Percentiles rank a stretch among this genome's conserved stretches.
phyloP scores from a whole-genome alignment of 768 basidiomycete genomes.

The Macrolepiota albuminosa region DNA sequence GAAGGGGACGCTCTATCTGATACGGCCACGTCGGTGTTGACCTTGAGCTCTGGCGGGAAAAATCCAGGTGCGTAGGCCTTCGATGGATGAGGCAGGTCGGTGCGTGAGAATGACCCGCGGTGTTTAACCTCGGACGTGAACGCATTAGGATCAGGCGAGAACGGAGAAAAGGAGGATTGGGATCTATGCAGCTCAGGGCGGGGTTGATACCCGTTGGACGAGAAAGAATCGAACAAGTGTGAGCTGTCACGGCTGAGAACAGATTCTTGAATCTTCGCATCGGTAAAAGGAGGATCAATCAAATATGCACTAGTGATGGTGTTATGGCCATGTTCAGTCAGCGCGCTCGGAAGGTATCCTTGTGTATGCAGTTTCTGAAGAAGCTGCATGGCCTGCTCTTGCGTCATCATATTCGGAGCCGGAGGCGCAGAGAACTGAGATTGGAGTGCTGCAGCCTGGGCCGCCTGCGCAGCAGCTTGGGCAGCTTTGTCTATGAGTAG shows the following conservation, averaged over 20 bases:
- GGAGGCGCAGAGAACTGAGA: slow-evolving; percentile 25
- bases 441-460: slow-evolving; percentile 71
- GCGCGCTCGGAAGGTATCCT: slow-evolving; percentile 26
- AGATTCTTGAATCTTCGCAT: slow-evolving; percentile 17
- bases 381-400: slow-evolving; percentile 60
- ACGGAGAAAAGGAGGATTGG: slow-evolving; percentile 60
- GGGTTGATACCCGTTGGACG: slow-evolving; percentile 17
- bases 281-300: slow-evolving; percentile 9
- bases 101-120: slow-evolving; percentile 31
- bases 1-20: slow-evolving; percentile 39
- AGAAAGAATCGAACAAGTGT: slow-evolving; percentile 16
- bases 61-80: slow-evolving; percentile 52
- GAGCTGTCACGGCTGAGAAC: slow-evolving; percentile 16
- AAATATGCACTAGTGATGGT: slow-evolving; percentile 8
- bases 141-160: slow-evolving; percentile 70
- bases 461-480: slow-evolving; percentile 82
- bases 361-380: slow-evolving; percentile 50
- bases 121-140: slow-evolving; percentile 30
- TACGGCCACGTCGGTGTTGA: slow-evolving; percentile 13
- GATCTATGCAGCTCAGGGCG: slow-evolving; percentile 32
- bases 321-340: slow-evolving; percentile 7
- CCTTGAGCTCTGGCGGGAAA: slow-evolving; percentile 39
- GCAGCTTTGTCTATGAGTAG: slow-evolving; percentile 72
- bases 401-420: slow-evolving; percentile 35
- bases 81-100: slow-evolving; percentile 46